phyloP scores from a whole-genome alignment of 2,329 filamentous ascomycete genomes.

The Mycosphaerella sp. region DNA sequence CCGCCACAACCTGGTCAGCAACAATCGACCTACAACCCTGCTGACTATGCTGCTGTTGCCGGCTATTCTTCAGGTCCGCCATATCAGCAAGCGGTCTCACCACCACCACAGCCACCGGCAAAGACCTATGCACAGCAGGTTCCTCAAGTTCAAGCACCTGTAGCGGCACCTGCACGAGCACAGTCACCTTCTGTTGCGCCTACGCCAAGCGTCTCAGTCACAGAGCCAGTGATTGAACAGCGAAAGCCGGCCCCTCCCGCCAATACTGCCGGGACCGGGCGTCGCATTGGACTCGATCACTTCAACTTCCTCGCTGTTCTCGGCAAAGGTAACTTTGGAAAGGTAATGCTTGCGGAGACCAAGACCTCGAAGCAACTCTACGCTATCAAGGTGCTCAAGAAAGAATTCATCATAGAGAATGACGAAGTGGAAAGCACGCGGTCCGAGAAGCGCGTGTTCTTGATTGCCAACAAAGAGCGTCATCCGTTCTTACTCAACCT shows the following conservation, averaged over 20 bases:
- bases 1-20: constrained; percentile 38
- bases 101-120: constrained; percentile 49
- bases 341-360: constrained; percentile 98
- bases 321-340: constrained; percentile 98
- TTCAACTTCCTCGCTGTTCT: constrained; percentile 99
- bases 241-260: constrained; percentile 63
- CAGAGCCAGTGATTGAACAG: constrained; percentile 30
- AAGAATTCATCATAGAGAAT: constrained; percentile 99
- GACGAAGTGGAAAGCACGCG: constrained; percentile 97
- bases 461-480: constrained; percentile 93
- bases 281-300: constrained; percentile 89
- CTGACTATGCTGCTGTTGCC: constrained; percentile 57
- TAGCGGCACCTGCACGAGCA: constrained; percentile 39
- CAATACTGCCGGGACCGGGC: constrained; percentile 62
- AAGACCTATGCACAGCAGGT: constrained; percentile 48
- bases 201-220: constrained; percentile 26
- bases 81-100: constrained; percentile 40
- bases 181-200: constrained; percentile 29
- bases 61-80: constrained; percentile 30
- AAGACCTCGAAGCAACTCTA: constrained; percentile 89
- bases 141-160: constrained; percentile 39
- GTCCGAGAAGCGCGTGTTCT: constrained; percentile 94
- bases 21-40: constrained; percentile 63
- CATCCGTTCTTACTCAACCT: constrained; percentile 94
- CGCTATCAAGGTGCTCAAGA: constrained; percentile 98